Evolutionary conservation across 2,329 filamentous ascomycete species (phyloP).

Genomic region (Aspergillus quadrilineatus): DNA sequence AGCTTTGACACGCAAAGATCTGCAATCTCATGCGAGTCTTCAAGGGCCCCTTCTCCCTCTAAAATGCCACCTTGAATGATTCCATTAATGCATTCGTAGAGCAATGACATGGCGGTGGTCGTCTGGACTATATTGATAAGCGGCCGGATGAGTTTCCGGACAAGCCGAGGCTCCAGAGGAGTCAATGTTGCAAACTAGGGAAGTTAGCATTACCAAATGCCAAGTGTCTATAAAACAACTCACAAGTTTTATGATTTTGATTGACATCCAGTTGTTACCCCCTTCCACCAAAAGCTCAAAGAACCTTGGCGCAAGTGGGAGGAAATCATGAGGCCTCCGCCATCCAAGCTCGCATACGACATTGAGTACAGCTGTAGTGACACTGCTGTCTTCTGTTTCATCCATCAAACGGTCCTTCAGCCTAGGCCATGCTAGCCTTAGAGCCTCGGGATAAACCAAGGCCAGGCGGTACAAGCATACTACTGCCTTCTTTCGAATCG

Average conservation of each 20-base stretch:
- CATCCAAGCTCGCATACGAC: slow-evolving; percentile 95
- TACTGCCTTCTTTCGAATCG: slow-evolving; percentile 91
- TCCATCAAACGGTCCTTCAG: slow-evolving; percentile 94
- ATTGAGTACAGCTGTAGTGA: slow-evolving; percentile 94
- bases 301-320: slow-evolving; percentile 83
- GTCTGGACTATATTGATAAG: slow-evolving; percentile 91
- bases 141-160: slow-evolving; percentile 86
- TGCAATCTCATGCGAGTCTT: slow-evolving; percentile 87
- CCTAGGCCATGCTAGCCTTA: slow-evolving; percentile 92
- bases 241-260: slow-evolving; percentile 96
- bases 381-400: slow-evolving; percentile 82
- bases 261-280: slow-evolving; percentile 99
- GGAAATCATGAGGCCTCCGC: slow-evolving; percentile 88
- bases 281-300: slow-evolving; percentile 91
- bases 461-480: slow-evolving; percentile 92
- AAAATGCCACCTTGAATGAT: slow-evolving; percentile 96
- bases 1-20: slow-evolving; percentile 89
- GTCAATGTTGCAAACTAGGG: slow-evolving; percentile 86
- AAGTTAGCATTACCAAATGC: slow-evolving; percentile 24
- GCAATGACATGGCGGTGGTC: slow-evolving; percentile 93
- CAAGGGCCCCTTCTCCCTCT: slow-evolving; percentile 73
- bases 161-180: slow-evolving; percentile 83
- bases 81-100: slow-evolving; percentile 98
- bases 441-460: slow-evolving; percentile 91
- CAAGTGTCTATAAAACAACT: slow-evolving; percentile 28